Percentiles rank a stretch among this genome's conserved stretches.
phyloP scores from a whole-genome alignment of 805 yeast genomes.

The Myxozyma sirexii region DNA sequence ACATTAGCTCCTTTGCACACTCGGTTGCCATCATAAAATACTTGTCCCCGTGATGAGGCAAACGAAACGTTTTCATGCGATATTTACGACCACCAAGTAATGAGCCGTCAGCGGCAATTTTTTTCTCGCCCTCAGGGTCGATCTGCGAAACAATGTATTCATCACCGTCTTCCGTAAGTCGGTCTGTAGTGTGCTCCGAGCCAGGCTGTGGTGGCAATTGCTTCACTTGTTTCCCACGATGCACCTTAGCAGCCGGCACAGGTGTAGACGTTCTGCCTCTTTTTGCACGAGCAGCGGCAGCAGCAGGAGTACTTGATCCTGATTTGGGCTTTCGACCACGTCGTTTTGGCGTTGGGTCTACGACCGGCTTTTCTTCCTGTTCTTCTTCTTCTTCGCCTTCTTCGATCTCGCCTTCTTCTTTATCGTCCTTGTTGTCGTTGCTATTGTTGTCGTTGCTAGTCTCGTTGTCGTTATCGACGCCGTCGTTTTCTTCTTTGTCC shows the following conservation, averaged over 20 bases:
- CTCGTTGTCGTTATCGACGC: conserved; percentile 12
- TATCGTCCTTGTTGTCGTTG: conserved; percentile 8
- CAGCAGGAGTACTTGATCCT: conserved; percentile 3
- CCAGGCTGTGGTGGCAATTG: conserved; percentile 18
- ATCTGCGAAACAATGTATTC: conserved; percentile 41
- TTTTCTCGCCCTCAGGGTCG: conserved; percentile 53
- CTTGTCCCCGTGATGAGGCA: conserved; percentile 46
- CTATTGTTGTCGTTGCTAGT: not conserved
- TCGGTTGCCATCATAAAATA: conserved; percentile 49
- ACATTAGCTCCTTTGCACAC: conserved; percentile 48
- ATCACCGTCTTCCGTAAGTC: conserved; percentile 38
- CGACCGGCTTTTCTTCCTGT: conserved; percentile 2
- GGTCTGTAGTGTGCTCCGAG: conserved; percentile 27
- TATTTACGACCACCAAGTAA: conserved; percentile 47
- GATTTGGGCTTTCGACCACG: conserved; percentile 8
- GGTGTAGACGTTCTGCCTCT: conserved; percentile 2
- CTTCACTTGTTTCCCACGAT: not conserved
- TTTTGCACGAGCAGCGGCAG: not conserved
- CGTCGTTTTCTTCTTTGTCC: conserved; percentile 19
- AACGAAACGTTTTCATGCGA: conserved; percentile 47
- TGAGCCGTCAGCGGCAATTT: conserved; percentile 48
- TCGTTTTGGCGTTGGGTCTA: not conserved
- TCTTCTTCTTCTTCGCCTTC: conserved; percentile 8
- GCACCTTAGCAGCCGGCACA: not conserved
- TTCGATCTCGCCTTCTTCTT: conserved; percentile 13